Percentiles rank a stretch among this genome's conserved stretches.
Conservation (phyloP, 495 filamentous ascomycete species). For the Amorphotheca resinae region DNA sequence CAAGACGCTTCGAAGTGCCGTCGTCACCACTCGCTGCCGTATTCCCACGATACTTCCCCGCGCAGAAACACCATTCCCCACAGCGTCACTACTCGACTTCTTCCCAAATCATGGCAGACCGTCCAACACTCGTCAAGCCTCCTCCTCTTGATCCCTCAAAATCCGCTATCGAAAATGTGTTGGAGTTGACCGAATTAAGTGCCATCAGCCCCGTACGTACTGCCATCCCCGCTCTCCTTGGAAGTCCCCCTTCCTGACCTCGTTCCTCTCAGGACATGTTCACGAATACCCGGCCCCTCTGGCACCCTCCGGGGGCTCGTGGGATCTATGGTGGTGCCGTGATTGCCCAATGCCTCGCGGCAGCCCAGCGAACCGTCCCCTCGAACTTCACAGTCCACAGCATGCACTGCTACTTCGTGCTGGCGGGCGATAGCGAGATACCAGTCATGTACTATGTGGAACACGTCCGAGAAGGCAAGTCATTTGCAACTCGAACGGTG, state of each 20-base stretch:
- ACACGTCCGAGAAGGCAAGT: conserved; percentile 77
- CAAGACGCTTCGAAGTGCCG: too few relatives aligned
- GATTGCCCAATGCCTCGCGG: conserved; percentile 82
- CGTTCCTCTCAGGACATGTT: conserved; percentile 56
- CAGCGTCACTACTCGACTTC: background rate
- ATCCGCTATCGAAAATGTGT: conserved; percentile 73
- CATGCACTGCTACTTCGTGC: conserved; percentile 98
- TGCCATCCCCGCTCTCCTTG: background rate
- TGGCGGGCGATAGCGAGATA: conserved; percentile 70
- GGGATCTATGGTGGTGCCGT: conserved; percentile 89
- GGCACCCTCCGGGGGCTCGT: conserved; percentile 82
- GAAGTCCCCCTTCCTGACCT: too few relatives aligned
- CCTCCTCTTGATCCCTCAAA: conserved; percentile 59
- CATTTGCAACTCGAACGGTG: conserved; percentile 87
- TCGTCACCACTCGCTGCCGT: too few relatives aligned
- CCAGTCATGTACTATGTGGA: conserved; percentile 84
- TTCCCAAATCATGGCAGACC: conserved; percentile 14
- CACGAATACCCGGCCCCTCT: conserved; percentile 81
- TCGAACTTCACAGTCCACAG: conserved; percentile 71
- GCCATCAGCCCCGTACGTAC: conserved; percentile 65
- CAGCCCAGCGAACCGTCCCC: conserved; percentile 77
- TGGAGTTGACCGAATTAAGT: conserved; percentile 68
- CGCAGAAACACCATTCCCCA: too few relatives aligned
- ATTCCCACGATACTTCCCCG: too few relatives aligned
- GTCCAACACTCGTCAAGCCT: conserved; percentile 60